Conservation (phyloP, 148 eudicot genomes). For the Cornus controversa region DNA sequence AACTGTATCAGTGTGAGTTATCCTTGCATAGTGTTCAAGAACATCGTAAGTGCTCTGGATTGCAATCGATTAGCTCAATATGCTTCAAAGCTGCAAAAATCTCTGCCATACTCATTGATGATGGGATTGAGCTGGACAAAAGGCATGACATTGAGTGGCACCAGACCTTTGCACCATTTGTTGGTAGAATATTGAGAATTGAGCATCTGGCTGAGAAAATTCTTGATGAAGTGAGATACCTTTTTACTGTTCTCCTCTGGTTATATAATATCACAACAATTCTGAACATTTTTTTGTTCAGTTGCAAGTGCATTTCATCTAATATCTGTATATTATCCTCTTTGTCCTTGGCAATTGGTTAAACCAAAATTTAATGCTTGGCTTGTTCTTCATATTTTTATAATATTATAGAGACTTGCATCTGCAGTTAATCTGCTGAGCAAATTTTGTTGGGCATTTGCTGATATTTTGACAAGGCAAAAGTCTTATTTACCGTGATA, state of each 20-base stretch:
- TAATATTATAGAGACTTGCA: no score
- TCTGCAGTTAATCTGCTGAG: neutral
- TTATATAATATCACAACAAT: no score
- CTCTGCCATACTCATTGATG: constrained; percentile 77
- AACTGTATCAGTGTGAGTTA: constrained; percentile 63
- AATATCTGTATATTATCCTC: no score
- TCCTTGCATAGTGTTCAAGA: constrained; percentile 72
- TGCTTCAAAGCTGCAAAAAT: constrained; percentile 82
- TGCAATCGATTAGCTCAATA: constrained; percentile 50
- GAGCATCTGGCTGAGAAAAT: constrained; percentile 82
- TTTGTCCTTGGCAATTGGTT: no score
- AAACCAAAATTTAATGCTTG: no score
- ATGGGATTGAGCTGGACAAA: constrained; percentile 77
- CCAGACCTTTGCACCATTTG: constrained; percentile 55
- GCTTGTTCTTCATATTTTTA: no score
- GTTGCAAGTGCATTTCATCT: neutral
- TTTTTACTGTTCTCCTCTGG: neutral
- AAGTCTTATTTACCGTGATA: neutral
- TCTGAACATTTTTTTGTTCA: neutral
- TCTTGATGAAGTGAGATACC: constrained; percentile 60
- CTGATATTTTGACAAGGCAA: neutral
- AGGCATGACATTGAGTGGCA: constrained; percentile 69
- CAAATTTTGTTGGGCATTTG: neutral
- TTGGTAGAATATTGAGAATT: constrained; percentile 82
- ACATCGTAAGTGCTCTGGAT: constrained; percentile 46